These are phyloP conservation scores for Mycena pura DNA, from an alignment of 768 basidiomycete species.

Conservation along the genomic window DNA sequence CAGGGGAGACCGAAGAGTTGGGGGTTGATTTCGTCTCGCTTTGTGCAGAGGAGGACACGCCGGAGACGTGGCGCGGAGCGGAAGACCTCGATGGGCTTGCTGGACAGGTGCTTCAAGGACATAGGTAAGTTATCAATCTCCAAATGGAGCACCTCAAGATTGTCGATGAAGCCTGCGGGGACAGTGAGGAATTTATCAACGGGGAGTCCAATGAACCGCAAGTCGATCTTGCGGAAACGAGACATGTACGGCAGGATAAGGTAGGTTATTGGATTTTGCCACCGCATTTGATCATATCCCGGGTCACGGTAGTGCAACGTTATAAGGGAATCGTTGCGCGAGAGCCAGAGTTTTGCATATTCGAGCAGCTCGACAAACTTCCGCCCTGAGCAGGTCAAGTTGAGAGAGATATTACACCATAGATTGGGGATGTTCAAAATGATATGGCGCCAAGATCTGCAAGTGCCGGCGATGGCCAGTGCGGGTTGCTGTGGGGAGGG, in stretches of 20 bases:
- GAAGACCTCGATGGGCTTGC: slow-evolving; percentile 21
- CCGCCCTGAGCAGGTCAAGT: slow-evolving; percentile 14
- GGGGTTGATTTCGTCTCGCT: slow-evolving; percentile 24
- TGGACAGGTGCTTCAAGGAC: slow-evolving; percentile 9
- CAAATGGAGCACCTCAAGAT: slow-evolving; percentile 25
- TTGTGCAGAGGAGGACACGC: slow-evolving; percentile 26
- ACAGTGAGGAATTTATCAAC: slow-evolving; percentile 27
- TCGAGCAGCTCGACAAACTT: slow-evolving; percentile 17
- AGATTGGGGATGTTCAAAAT: slow-evolving; percentile 21
- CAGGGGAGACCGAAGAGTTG: slow-evolving; percentile 22
- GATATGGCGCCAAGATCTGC: slow-evolving; percentile 19
- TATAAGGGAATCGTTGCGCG: slow-evolving; percentile 20
- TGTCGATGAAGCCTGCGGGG: slow-evolving; percentile 20
- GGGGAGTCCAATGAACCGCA: slow-evolving; percentile 24
- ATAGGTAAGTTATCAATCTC: slow-evolving; percentile 24
- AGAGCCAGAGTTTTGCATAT: slow-evolving; percentile 23
- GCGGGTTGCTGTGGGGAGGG: slow-evolving; percentile 12
- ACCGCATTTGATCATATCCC: slow-evolving; percentile 2
- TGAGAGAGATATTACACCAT: slow-evolving; percentile 26
- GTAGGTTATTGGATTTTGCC: slow-evolving; percentile 11
- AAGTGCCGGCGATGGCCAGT: slow-evolving; percentile 21
- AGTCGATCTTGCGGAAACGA: slow-evolving; percentile 27
- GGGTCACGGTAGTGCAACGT: slow-evolving; percentile 23
- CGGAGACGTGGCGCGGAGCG: slow-evolving; percentile 23
- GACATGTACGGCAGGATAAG: slow-evolving; percentile 18